Conservation (phyloP, 805 yeast species). For the Peterozyma xylosa region DNA sequence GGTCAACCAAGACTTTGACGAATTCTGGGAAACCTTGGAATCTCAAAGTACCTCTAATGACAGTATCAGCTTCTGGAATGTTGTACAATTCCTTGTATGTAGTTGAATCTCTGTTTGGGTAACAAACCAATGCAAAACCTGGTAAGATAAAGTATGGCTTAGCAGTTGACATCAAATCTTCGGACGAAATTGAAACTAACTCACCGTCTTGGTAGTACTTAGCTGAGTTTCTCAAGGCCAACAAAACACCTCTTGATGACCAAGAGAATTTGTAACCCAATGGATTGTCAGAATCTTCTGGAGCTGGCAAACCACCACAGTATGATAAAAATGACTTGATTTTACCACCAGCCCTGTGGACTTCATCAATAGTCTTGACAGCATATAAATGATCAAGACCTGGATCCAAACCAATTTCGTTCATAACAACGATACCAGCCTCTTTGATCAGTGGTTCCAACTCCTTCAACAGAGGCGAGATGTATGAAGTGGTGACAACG, state of each 20-base stretch:
- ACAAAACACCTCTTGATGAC: slow-evolving; percentile 96
- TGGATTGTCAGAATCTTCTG: slow-evolving; percentile 96
- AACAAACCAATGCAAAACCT: slow-evolving; percentile 88
- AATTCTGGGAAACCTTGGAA: slow-evolving; percentile 99
- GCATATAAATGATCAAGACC: slow-evolving; percentile 98
- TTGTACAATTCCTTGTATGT: slow-evolving; percentile 83
- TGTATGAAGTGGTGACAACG: slow-evolving; percentile 91
- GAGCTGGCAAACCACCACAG: slow-evolving; percentile 99
- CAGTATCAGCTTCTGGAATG: slow-evolving; percentile 96
- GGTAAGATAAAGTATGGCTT: slow-evolving; percentile 94
- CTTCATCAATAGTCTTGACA: slow-evolving; percentile 96
- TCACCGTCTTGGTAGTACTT: slow-evolving; percentile 83
- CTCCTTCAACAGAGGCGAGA: slow-evolving; percentile 83
- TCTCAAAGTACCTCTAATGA: slow-evolving; percentile 94
- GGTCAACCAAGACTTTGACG: slow-evolving; percentile 88
- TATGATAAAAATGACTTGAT: slow-evolving; percentile 89
- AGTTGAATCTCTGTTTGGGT: slow-evolving; percentile 98
- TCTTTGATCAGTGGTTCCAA: slow-evolving; percentile 81
- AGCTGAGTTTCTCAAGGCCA: slow-evolving; percentile 93
- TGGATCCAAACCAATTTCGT: slow-evolving; percentile 98
- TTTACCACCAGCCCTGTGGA: slow-evolving; percentile 85
- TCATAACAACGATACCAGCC: slow-evolving; percentile 97
- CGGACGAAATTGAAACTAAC: slow-evolving; percentile 71
- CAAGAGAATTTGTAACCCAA: slow-evolving; percentile 98
- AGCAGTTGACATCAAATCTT: slow-evolving; percentile 92